These are phyloP conservation scores for Paecilomyces fulvus DNA, from an alignment of 2,329 filamentous ascomycete species.

Conservation along the genomic window DNA sequence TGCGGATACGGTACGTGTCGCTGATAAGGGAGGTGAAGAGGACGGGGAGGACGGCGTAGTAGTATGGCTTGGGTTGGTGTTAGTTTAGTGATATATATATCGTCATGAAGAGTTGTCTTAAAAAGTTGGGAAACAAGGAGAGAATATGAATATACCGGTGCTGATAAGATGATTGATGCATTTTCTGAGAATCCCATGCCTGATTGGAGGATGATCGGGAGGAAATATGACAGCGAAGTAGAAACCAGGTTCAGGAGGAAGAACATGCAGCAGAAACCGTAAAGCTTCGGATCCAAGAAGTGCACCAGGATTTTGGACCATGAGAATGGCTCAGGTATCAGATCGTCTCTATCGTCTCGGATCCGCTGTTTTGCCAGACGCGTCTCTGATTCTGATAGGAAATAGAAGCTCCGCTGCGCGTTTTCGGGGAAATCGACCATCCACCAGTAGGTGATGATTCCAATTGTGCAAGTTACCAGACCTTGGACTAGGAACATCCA, in stretches of 20 bases:
- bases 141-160: slow-evolving; percentile 43
- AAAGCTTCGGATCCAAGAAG: slow-evolving; percentile 53
- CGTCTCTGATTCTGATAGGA: slow-evolving; percentile 50
- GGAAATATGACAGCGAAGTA: slow-evolving; percentile 57
- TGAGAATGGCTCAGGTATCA: slow-evolving; percentile 47
- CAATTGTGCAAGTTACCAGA: slow-evolving; percentile 50
- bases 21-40: slow-evolving; percentile 54
- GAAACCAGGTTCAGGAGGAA: slow-evolving; percentile 61
- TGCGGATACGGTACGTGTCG: slow-evolving; percentile 53
- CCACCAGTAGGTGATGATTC: slow-evolving; percentile 58
- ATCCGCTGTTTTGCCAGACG: slow-evolving; percentile 51
- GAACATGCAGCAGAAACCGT: slow-evolving; percentile 56
- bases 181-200: slow-evolving; percentile 48
- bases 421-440: slow-evolving; percentile 62
- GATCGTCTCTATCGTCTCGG: slow-evolving; percentile 53
- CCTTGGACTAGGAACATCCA: slow-evolving; percentile 65
- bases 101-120: neutral
- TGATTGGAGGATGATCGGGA: slow-evolving; percentile 51
- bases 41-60: slow-evolving; percentile 57
- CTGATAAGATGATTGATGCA: slow-evolving; percentile 53
- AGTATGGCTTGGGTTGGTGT: slow-evolving; percentile 44
- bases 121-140: neutral
- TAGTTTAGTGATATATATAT: neutral
- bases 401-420: slow-evolving; percentile 47
- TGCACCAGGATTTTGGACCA: slow-evolving; percentile 48